Percentiles rank a stretch among this genome's conserved stretches.
phyloP scores from a whole-genome alignment of 2,329 filamentous ascomycete genomes.

The Epichloe aotearoae region DNA sequence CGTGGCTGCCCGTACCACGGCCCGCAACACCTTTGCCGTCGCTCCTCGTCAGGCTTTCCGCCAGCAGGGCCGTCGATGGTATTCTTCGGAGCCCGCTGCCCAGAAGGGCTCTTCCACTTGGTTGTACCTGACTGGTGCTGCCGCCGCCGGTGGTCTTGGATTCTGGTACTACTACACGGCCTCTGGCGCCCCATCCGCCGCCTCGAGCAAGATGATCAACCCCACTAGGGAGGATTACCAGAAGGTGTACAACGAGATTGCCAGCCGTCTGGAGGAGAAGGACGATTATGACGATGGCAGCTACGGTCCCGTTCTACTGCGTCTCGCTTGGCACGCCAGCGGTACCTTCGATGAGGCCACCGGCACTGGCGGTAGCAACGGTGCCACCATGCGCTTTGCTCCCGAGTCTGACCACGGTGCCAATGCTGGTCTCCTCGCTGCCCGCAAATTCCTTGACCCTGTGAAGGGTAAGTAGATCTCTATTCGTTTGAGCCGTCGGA shows the following conservation, averaged over 20 bases:
- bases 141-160: constrained; percentile 47
- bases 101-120: constrained; percentile 36
- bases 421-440: constrained; percentile 77
- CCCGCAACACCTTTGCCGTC: constrained; percentile 44
- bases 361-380: constrained; percentile 84
- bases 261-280: constrained; percentile 67
- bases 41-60: constrained; percentile 56
- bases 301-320: constrained; percentile 82
- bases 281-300: constrained; percentile 94
- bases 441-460: constrained; percentile 86
- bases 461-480: constrained; percentile 52
- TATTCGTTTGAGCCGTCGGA: too few species aligned
- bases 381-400: constrained; percentile 90
- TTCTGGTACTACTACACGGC: constrained; percentile 55
- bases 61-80: constrained; percentile 62
- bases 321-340: constrained; percentile 87
- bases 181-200: constrained; percentile 33
- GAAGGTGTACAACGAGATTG: constrained; percentile 84
- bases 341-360: constrained; percentile 87
- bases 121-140: constrained; percentile 45
- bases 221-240: constrained; percentile 84
- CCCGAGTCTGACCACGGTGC: constrained; percentile 85
- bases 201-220: constrained; percentile 46
- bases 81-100: constrained; percentile 52
- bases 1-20: constrained; percentile 43